These are phyloP conservation scores for Gracilariopsis chorda DNA, from an alignment of 23 red algal species.

Conservation along the genomic window DNA sequence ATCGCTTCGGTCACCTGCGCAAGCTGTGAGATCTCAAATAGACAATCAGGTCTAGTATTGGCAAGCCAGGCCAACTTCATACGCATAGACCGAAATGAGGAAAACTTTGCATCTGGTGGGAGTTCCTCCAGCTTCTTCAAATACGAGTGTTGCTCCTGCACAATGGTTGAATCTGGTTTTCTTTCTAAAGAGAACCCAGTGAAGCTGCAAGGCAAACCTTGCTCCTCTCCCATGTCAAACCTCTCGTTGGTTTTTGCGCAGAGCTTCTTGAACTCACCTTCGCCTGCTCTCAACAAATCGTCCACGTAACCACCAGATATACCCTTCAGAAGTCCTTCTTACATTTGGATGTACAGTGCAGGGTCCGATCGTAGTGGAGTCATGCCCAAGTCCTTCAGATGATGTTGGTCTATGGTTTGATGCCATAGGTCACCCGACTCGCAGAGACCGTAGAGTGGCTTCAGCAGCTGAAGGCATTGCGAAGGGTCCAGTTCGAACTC, in stretches of 20 bases:
- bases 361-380: background rate
- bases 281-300: slow-evolving; percentile 29
- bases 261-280: background rate
- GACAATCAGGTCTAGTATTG: slow-evolving; percentile 19
- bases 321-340: background rate
- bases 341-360: background rate
- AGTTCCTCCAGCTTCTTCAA: slow-evolving; percentile 40
- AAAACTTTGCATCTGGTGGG: background rate
- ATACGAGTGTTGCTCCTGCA: slow-evolving; percentile 21
- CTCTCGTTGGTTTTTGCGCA: background rate
- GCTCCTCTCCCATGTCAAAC: slow-evolving; percentile 44
- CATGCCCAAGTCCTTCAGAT: background rate
- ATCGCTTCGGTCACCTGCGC: slow-evolving; percentile 7
- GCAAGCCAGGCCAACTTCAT: slow-evolving; percentile 61
- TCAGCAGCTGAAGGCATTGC: background rate
- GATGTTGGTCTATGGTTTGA: background rate
- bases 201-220: background rate
- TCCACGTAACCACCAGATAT: slow-evolving; percentile 27
- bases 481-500: slow-evolving; percentile 8
- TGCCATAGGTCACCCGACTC: slow-evolving; percentile 10
- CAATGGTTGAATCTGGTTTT: background rate
- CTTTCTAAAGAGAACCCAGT: slow-evolving; percentile 7
- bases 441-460: background rate
- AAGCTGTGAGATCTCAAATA: slow-evolving; percentile 52
- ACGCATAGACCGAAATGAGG: slow-evolving; percentile 16